A percentile compares a stretch with the other conserved stretches of the same genome.
Conservation (phyloP, 352 stramenopile genomes). For the Globisporangium nodosum region DNA sequence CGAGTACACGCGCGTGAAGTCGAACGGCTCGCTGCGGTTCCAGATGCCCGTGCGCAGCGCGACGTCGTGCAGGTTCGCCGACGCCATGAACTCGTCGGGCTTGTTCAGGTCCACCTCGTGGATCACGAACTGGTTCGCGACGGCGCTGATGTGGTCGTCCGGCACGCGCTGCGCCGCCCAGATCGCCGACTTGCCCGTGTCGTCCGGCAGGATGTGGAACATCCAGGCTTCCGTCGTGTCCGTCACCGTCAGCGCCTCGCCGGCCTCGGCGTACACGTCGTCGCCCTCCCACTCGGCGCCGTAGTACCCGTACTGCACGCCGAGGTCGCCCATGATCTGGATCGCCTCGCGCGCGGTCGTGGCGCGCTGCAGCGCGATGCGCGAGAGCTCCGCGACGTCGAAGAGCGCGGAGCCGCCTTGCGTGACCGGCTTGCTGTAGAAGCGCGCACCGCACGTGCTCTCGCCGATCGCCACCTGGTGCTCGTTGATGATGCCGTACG, state of each 20-base stretch:
- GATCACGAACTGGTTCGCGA: conserved; percentile 96
- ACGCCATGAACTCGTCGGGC: conserved; percentile 85
- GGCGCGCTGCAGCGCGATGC: conserved; percentile 84
- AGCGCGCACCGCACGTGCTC: conserved; percentile 68
- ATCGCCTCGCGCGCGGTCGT: conserved; percentile 78
- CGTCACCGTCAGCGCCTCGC: conserved; percentile 88
- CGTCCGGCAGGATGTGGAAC: conserved; percentile 94
- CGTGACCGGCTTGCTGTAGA: conserved; percentile 49
- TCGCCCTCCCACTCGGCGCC: conserved; percentile 79
- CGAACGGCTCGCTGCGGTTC: conserved; percentile 59
- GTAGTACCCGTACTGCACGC: conserved; percentile 91
- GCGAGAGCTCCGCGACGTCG: conserved; percentile 81
- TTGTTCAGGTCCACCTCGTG: conserved; percentile 76
- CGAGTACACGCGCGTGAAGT: conserved; percentile 88
- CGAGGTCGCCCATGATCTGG: conserved; percentile 92
- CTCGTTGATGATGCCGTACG: conserved; percentile 83
- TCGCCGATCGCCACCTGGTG: conserved; percentile 78
- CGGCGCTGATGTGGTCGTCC: conserved; percentile 73
- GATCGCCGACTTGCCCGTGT: conserved; percentile 88
- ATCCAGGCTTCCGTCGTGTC: conserved; percentile 92
- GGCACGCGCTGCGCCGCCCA: conserved; percentile 92
- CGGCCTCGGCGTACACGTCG: conserved; percentile 58
- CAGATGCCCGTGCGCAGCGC: conserved; percentile 83
- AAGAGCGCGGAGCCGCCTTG: conserved; percentile 85
- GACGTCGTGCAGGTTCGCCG: conserved; percentile 82